These are phyloP conservation scores for Penicillium sp. DNA, from an alignment of 2,329 filamentous ascomycete species.

Conservation along the genomic window DNA sequence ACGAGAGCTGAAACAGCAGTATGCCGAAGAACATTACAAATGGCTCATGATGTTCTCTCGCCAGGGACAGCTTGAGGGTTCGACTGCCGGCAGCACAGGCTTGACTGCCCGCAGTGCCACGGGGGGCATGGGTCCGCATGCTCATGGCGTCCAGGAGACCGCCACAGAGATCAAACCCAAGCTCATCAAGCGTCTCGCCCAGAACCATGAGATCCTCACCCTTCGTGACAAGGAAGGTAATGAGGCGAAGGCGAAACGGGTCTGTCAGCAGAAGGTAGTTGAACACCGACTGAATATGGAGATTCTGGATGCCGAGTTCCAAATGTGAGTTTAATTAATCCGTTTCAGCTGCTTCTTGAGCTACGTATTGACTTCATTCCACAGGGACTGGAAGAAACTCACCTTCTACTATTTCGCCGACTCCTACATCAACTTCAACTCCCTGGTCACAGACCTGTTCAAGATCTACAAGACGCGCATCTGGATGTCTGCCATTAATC, in stretches of 20 bases:
- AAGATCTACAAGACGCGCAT: slow-evolving; percentile 99
- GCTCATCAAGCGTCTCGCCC: slow-evolving; percentile 93
- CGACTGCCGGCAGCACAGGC: slow-evolving; percentile 57
- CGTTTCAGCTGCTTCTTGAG: neutral
- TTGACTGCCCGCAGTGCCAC: slow-evolving; percentile 72
- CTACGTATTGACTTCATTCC: slow-evolving; percentile 17
- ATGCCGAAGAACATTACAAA: slow-evolving; percentile 93
- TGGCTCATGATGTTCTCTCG: slow-evolving; percentile 99
- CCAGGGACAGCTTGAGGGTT: slow-evolving; percentile 61
- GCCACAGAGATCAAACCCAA: slow-evolving; percentile 87
- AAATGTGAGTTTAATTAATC: slow-evolving; percentile 72
- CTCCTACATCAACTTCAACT: slow-evolving; percentile 98
- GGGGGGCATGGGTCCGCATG: slow-evolving; percentile 78
- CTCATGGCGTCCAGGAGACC: slow-evolving; percentile 75
- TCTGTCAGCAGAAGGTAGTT: slow-evolving; percentile 94
- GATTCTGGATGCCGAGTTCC: slow-evolving; percentile 97
- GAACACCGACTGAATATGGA: slow-evolving; percentile 98
- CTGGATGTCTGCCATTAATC: slow-evolving; percentile 99
- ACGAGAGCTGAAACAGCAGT: slow-evolving; percentile 87
- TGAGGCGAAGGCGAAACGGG: slow-evolving; percentile 94
- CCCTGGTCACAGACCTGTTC: slow-evolving; percentile 94
- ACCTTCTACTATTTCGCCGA: slow-evolving; percentile 99
- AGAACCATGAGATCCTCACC: slow-evolving; percentile 85
- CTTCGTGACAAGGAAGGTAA: slow-evolving; percentile 96
- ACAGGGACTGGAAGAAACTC: slow-evolving; percentile 96